phyloP scores from a whole-genome alignment of 768 basidiomycete species.

The Mycena capillaripes region DNA sequence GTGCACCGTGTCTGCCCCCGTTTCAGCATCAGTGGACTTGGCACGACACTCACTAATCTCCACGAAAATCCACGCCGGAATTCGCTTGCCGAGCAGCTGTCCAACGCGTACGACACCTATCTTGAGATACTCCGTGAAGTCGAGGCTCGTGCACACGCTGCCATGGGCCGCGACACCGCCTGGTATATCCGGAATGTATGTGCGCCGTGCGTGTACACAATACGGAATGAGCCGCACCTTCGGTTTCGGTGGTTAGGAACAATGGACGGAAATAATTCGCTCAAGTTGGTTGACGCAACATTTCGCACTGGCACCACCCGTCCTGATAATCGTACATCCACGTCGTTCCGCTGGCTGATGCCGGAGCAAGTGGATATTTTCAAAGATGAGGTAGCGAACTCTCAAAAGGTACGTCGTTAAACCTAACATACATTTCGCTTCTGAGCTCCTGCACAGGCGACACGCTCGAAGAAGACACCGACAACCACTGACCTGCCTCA shows the following conservation, averaged over 20 bases:
- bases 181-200: slow-evolving; percentile 19
- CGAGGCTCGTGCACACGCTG: not conserved
- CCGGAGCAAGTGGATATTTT: slow-evolving; percentile 27
- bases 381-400: slow-evolving; percentile 26
- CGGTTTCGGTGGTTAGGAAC: not conserved
- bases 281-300: slow-evolving; percentile 14
- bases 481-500: too few species aligned
- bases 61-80: slow-evolving; percentile 14
- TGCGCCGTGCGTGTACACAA: slow-evolving; percentile 18
- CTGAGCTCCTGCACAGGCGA: too few species aligned
- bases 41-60: slow-evolving; percentile 31
- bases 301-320: slow-evolving; percentile 3
- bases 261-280: too few species aligned
- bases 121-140: slow-evolving; percentile 6
- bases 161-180: not conserved
- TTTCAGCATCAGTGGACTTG: slow-evolving; percentile 39
- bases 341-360: slow-evolving; percentile 14
- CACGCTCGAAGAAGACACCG: not conserved
- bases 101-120: slow-evolving; percentile 8
- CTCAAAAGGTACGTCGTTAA: slow-evolving; percentile 19
- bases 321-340: slow-evolving; percentile 15
- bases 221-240: not conserved
- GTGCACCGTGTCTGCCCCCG: slow-evolving; percentile 41
- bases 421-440: too few species aligned
- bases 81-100: not conserved